Evolutionary conservation across 164 flowering plant genomes (phyloP), one percentile per base, ranked within the genome.

Genomic region (Tinospora cordifolia): DNA sequence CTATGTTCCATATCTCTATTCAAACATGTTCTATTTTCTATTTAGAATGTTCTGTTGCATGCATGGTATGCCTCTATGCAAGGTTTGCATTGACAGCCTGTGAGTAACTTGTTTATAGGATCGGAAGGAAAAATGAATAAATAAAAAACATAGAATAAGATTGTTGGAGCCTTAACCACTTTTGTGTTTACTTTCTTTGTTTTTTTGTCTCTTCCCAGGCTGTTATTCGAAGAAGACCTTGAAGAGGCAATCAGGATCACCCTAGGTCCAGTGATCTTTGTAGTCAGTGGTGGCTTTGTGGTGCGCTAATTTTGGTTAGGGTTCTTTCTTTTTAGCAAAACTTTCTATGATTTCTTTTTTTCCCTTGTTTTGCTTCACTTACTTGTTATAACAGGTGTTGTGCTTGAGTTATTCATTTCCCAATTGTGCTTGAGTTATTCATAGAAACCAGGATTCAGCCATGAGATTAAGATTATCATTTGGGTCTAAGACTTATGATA

Each of bases 361-460:
- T 44, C 10, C n/a, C 6, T 41, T 41, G 2, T 30, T 41, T 41
- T 11, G n/a, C 9, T 44, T 44, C 47, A 9, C 12, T 44, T 44
- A 44, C 47, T 6, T 41, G 9, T 1, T 7, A 44, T 44, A 10
- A 14, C 12, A 44, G 14, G 47, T 10, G 47, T 44, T 54, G 3
- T 51, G n/a, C 19, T 51, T 17, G 4, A 51, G 6, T n/a, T n/a
- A n/a, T n/a, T n/a, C n/a, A n/a, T n/a, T n/a, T n/a, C n/a, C n/a
- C n/a, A n/a, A n/a, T n/a, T 86, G 92, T 75, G 81, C 65, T 58
- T 87, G 89, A 17, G 49, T 76, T 19, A 44, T 76, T 19, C 79
- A 78, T 60, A 80, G 70, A 70, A 73, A 65, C 65, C 63, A 77
- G 6, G 85, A 79, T 17, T 81, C 86, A 3, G 81, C 74, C 72